A percentile compares a stretch with the other conserved stretches of the same genome.
These are phyloP conservation scores for Trypanosoma melophagium DNA, from an alignment of 208 protist species.

Conservation along the genomic window DNA sequence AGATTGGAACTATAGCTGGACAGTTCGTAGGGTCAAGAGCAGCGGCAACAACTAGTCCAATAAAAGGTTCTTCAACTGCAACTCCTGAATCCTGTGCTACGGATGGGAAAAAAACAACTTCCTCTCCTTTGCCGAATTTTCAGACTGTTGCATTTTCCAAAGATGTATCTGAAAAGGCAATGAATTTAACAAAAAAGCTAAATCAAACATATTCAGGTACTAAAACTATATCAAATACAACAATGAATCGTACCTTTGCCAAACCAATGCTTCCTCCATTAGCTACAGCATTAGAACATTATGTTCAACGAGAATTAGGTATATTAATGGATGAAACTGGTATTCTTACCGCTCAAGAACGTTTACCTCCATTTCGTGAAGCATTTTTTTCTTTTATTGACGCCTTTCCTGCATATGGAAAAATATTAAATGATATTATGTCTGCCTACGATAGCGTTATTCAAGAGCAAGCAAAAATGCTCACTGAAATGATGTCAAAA, in stretches of 20 bases:
- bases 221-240: background rate
- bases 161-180: background rate
- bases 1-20: background rate
- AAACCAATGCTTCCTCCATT: slow-evolving; percentile 19
- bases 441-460: slow-evolving; percentile 82
- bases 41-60: background rate
- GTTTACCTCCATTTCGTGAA: slow-evolving; percentile 75
- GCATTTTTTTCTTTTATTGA: slow-evolving; percentile 61
- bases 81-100: background rate
- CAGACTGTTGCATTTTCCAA: background rate
- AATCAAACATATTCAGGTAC: slow-evolving; percentile 13
- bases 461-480: slow-evolving; percentile 66
- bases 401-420: slow-evolving; percentile 68
- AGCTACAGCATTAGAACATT: slow-evolving; percentile 18
- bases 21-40: background rate
- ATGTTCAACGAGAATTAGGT: slow-evolving; percentile 23
- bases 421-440: slow-evolving; percentile 68
- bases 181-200: slow-evolving; percentile 7
- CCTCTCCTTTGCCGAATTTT: background rate
- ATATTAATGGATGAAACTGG: background rate
- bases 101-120: background rate
- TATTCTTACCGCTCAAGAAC: slow-evolving; percentile 35
- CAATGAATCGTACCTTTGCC: slow-evolving; percentile 3
- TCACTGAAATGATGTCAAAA: slow-evolving; percentile 45
- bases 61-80: background rate